Evolutionary conservation across 2,329 filamentous ascomycete genomes (phyloP).

Genomic region (Clonostachys solani): DNA sequence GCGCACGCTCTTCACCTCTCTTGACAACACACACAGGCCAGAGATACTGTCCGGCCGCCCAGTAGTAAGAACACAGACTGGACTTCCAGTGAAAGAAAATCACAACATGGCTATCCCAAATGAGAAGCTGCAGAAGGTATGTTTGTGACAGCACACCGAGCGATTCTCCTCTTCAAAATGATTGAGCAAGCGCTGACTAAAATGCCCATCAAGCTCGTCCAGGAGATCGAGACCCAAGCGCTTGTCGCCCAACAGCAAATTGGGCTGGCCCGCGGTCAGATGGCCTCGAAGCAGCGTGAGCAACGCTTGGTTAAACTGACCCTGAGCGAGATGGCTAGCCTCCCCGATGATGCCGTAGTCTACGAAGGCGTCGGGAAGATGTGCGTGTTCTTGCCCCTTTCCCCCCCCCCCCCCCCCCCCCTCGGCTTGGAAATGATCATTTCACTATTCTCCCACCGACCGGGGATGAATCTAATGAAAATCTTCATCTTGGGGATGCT

Average conservation of each 20-base stretch:
- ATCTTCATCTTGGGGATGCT: too few species aligned
- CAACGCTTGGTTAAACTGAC: constrained; percentile 86
- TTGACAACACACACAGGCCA: too few species aligned
- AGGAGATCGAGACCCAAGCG: constrained; percentile 91
- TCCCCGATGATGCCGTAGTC: constrained; percentile 72
- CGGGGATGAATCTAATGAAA: too few species aligned
- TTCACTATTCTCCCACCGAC: too few species aligned
- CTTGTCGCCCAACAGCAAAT: constrained; percentile 90
- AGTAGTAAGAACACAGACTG: too few species aligned
- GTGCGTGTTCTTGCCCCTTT: constrained; percentile 46
- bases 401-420: background rate
- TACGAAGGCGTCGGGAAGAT: constrained; percentile 98
- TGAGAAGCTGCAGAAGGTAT: constrained; percentile 88
- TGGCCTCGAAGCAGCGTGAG: constrained; percentile 81
- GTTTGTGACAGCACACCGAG: constrained; percentile 4
- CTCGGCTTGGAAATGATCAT: background rate
- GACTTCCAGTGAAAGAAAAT: too few species aligned
- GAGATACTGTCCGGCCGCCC: too few species aligned
- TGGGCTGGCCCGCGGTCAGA: constrained; percentile 77
- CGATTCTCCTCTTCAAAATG: too few species aligned
- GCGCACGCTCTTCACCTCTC: too few species aligned
- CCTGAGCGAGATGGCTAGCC: constrained; percentile 71
- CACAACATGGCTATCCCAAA: constrained; percentile 84
- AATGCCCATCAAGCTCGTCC: constrained; percentile 61
- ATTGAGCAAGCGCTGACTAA: background rate